Evolutionary conservation across 768 basidiomycete species (phyloP), one percentile per base, ranked within the genome.

Genomic region (Lactifluus piperatus): DNA sequence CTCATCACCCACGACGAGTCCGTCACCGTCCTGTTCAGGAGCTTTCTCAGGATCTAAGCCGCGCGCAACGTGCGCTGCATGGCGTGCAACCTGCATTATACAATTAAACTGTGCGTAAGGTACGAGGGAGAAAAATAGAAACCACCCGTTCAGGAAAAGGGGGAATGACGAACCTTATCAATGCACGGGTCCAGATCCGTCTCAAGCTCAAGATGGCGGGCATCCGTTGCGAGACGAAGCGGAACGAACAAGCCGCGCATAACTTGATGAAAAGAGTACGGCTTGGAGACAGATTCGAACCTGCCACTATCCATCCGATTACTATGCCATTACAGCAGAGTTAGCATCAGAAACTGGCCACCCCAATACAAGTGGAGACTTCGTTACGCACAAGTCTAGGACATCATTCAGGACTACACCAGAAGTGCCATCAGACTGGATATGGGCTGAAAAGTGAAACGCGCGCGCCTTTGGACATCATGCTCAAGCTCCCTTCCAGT

Each of bases 241-340:
- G 87, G 85, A 9, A 85, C 79, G 59, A 88, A 81, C 53, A 90
- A 75, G 6, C 86, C 88, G 13, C 81, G 81, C 77, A 91, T 82
- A 39, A 85, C 84, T 66, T 85, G 81, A 69, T 91, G 88, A 67
- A 90, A 89, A 10, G 81, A 75, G 70, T 87, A 91, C 8, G 88
- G 87, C 78, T 82, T 66, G 22, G 76, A 76, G 20, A 81, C 78
- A 27, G 81, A 83, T 69, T 90, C 86, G 64, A 97, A 95, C 53
- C 83, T 81, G 4, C 89, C 89, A 57, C 86, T 87, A 66, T 94
- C 91, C 85, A 90, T 88, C 43, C 88, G 84, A 74, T 90, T 88
- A 70, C 88, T 86, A 27, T 58, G 41, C 24, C 39, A 14, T 46
- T 36, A 41, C 51, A 14, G 20, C 30, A 29, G 22, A 6, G n/a